Conservation (phyloP, 1,284 basidiomycete genomes). For the Rhizopogon hawkerae region DNA sequence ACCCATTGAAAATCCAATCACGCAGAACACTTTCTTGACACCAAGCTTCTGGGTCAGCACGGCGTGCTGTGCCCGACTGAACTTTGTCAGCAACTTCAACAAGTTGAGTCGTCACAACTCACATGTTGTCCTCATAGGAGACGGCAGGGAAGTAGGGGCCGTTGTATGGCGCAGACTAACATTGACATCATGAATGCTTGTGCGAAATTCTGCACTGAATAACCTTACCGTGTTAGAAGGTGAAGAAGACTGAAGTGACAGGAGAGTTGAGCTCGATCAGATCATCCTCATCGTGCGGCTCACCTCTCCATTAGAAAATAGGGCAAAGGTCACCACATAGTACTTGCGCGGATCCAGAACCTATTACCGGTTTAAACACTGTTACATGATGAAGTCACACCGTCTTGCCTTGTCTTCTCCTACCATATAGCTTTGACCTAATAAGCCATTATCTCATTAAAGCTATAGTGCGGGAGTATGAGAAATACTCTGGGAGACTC, state of each 20-base stretch:
- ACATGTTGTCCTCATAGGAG: constrained; percentile 56
- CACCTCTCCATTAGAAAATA: constrained; percentile 55
- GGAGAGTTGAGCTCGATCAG: background rate
- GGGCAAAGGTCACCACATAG: constrained; percentile 48
- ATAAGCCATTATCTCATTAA: constrained; percentile 17
- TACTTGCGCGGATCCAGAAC: constrained; percentile 43
- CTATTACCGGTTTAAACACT: constrained; percentile 17
- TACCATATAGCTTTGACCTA: constrained; percentile 44
- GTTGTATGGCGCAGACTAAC: constrained; percentile 38
- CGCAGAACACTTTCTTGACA: constrained; percentile 30
- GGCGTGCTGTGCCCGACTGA: constrained; percentile 47
- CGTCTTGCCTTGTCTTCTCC: constrained; percentile 39
- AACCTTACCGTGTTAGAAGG: constrained; percentile 18
- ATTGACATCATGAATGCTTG: constrained; percentile 3
- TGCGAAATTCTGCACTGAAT: background rate
- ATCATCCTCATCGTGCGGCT: constrained; percentile 5
- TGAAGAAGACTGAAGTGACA: constrained; percentile 9
- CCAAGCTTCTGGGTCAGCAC: constrained; percentile 44
- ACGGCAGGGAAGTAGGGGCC: constrained; percentile 41
- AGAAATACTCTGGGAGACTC: constrained; percentile 10
- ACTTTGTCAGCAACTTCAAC: constrained; percentile 1
- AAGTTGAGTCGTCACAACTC: constrained; percentile 13
- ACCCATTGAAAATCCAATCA: constrained; percentile 43
- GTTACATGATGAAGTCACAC: background rate
- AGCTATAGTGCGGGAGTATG: background rate